These are phyloP conservation scores for Schwanniomyces sp. DNA, from an alignment of 805 yeast genomes.

Conservation along the genomic window DNA sequence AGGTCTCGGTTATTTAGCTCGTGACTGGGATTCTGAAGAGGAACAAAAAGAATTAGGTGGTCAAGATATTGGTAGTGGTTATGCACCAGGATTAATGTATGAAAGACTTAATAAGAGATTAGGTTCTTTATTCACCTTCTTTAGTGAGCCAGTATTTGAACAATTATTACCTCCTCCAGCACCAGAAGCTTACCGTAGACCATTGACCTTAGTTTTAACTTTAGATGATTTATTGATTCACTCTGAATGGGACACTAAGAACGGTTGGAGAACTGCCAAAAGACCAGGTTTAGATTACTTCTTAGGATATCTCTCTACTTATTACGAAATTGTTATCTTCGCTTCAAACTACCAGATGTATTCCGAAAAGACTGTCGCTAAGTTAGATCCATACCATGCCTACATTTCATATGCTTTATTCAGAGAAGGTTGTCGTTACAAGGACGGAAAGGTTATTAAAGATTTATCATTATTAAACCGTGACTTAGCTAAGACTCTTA, in stretches of 20 bases:
- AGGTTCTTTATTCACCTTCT: conserved; percentile 72
- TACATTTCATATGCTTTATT: conserved; percentile 82
- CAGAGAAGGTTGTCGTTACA: conserved; percentile 87
- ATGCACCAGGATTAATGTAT: conserved; percentile 62
- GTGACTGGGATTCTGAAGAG: conserved; percentile 84
- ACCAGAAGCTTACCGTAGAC: conserved; percentile 86
- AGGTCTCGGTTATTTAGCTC: conserved; percentile 64
- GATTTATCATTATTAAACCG: conserved; percentile 90
- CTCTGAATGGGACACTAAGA: conserved; percentile 85
- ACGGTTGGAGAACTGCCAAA: conserved; percentile 98
- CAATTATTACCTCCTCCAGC: conserved; percentile 93
- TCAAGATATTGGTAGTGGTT: conserved; percentile 63
- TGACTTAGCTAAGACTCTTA: conserved; percentile 77
- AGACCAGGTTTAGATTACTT: conserved; percentile 98
- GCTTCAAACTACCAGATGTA: conserved; percentile 82
- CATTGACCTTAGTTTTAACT: conserved; percentile 83
- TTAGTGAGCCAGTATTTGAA: conserved; percentile 91
- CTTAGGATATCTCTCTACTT: conserved; percentile 89
- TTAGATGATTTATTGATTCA: conserved; percentile 90
- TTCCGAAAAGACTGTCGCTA: conserved; percentile 79
- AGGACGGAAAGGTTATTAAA: conserved; percentile 86
- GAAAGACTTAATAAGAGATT: conserved; percentile 71
- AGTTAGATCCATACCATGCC: conserved; percentile 92
- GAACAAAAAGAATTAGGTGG: conserved; percentile 54
- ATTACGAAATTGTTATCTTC: conserved; percentile 93